phyloP scores from a whole-genome alignment of 2,329 filamentous ascomycete genomes.

The Fusarium nurragi region DNA sequence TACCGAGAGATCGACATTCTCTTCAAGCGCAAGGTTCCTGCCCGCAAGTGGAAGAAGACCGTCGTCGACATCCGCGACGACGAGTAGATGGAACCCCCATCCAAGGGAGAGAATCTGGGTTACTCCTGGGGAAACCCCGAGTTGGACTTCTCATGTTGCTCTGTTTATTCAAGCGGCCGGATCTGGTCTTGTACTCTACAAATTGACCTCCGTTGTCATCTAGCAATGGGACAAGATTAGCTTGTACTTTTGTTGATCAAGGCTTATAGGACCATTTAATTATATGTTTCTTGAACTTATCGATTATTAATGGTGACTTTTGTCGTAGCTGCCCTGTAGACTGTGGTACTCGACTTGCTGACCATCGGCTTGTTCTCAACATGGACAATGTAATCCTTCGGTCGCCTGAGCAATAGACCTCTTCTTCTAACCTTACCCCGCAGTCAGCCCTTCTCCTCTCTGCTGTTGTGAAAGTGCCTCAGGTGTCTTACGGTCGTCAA shows the following conservation, averaged over 20 bases:
- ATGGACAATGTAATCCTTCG: no score
- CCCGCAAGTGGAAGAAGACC: conserved; percentile 66
- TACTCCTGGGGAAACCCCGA: neutral
- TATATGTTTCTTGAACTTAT: neutral
- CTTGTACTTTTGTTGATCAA: neutral
- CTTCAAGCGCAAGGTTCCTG: conserved; percentile 63
- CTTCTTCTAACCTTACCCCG: no score
- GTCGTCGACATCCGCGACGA: conserved; percentile 67
- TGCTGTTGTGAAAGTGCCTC: no score
- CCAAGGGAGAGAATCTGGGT: neutral
- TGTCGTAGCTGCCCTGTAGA: neutral
- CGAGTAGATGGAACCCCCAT: conserved; percentile 57
- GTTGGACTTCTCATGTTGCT: neutral
- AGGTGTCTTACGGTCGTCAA: no score
- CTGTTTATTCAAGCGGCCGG: conserved; percentile 7
- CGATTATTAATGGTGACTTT: no score
- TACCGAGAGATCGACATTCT: conserved; percentile 71
- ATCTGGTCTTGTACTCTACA: neutral
- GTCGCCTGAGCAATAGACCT: no score
- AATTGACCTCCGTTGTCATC: neutral
- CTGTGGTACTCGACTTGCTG: no score
- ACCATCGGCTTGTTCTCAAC: no score
- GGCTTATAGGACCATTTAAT: conserved; percentile 11
- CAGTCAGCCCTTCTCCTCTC: no score
- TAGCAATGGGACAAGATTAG: neutral